Conservation (phyloP, 1,284 basidiomycete genomes). For the Ustilago vetiveriae region DNA sequence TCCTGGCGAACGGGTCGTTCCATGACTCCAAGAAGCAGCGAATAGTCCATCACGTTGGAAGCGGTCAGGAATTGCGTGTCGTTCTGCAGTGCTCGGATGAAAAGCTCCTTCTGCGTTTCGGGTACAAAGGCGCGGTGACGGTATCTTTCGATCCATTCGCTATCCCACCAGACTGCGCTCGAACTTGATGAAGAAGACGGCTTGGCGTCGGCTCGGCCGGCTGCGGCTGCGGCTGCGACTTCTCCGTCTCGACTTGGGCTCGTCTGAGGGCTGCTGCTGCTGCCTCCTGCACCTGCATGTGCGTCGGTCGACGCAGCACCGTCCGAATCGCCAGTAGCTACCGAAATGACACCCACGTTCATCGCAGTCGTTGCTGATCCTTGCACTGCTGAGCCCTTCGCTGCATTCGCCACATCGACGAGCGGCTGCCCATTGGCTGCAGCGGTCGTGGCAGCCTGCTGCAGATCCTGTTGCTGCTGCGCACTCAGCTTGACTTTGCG, state of each 20-base stretch:
- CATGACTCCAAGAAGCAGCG: constrained; percentile 58
- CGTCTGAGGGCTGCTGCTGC: constrained; percentile 2
- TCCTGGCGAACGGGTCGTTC: constrained; percentile 36
- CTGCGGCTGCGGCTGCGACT: constrained; percentile 1
- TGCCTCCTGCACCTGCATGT: neutral
- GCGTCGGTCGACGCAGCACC: neutral
- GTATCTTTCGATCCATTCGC: constrained; percentile 51
- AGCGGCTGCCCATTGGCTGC: constrained; percentile 17
- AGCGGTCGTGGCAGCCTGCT: constrained; percentile 18
- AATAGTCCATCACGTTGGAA: constrained; percentile 63
- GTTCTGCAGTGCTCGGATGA: constrained; percentile 52
- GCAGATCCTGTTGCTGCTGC: constrained; percentile 36
- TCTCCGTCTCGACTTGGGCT: constrained; percentile 9
- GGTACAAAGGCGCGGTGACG: constrained; percentile 50
- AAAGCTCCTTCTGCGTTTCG: constrained; percentile 51
- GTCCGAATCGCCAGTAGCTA: neutral
- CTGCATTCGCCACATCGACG: constrained; percentile 31
- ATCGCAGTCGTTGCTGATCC: constrained; percentile 21
- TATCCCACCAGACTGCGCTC: constrained; percentile 51
- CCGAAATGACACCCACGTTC: constrained; percentile 23
- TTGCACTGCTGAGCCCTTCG: constrained; percentile 15
- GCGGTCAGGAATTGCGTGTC: constrained; percentile 57
- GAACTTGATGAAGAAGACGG: constrained; percentile 9
- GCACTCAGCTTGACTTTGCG: constrained; percentile 49
- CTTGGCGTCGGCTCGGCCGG: constrained; percentile 3